phyloP scores from a whole-genome alignment of 306 rosid genomes.

The Fragaria iinumae region DNA sequence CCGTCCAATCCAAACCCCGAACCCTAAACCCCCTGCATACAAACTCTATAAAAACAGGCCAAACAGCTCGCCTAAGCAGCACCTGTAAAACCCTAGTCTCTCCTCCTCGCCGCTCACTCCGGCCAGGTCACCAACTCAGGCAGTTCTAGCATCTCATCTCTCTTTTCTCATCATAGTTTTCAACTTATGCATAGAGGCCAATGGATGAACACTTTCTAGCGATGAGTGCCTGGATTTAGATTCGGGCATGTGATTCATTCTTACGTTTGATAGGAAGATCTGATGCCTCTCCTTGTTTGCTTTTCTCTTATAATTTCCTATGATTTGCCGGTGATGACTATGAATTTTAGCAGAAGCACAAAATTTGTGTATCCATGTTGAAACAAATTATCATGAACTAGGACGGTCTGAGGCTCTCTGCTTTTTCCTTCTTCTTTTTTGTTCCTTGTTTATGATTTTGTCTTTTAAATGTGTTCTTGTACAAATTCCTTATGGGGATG shows the following conservation, averaged over 20 bases:
- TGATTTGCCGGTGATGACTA: constrained; percentile 53
- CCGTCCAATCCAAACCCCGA: constrained; percentile 20
- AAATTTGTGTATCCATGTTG: constrained; percentile 46
- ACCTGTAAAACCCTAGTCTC: constrained; percentile 14
- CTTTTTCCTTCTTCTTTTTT: too few relatives aligned
- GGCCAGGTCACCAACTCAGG: neutral
- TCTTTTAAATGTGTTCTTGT: too few relatives aligned
- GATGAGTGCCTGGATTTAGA: constrained; percentile 30
- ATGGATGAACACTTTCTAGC: constrained; percentile 36
- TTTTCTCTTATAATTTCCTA: neutral
- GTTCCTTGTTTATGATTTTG: neutral
- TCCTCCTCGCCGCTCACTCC: neutral
- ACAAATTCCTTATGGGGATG: constrained; percentile 11
- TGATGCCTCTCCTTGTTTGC: constrained; percentile 34
- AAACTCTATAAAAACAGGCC: constrained; percentile 8
- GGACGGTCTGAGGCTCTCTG: constrained; percentile 88
- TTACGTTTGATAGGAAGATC: constrained; percentile 49
- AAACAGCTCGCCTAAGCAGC: neutral
- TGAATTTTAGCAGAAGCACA: constrained; percentile 36
- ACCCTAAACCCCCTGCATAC: neutral
- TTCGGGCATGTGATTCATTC: constrained; percentile 38
- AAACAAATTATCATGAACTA: constrained; percentile 46
- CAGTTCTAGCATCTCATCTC: neutral
- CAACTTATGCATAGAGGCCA: constrained; percentile 4
- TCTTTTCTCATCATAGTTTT: neutral